A percentile compares a stretch with the other conserved stretches of the same genome.
These are phyloP conservation scores for Daucus carota DNA, from an alignment of 129 eudicot species.

Conservation along the genomic window DH1_v3.0 NC_030381.2:7298001-7298500, in stretches of 20 bases:
- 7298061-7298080: slow-evolving; percentile 99
- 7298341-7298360: neutral
- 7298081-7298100: slow-evolving; percentile 99
- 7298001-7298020: neutral
- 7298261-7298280: slow-evolving; percentile 99
- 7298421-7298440: neutral
- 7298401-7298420: neutral
- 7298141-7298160: slow-evolving; percentile 28
- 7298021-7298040: slow-evolving; percentile 1
- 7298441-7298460: neutral
- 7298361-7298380: neutral
- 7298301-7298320: slow-evolving; percentile 96
- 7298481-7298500: neutral
- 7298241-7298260: slow-evolving; percentile 37
- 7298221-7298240: neutral
- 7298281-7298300: slow-evolving; percentile 99
- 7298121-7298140: slow-evolving; percentile 90
- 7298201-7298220: neutral
- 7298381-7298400: neutral
- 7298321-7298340: slow-evolving; percentile 83
- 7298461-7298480: neutral
- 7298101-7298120: slow-evolving; percentile 94
- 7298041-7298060: neutral
- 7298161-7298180: neutral
- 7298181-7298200: neutral